Conservation (phyloP, 1,139 yeast genomes). For the Scheffersomyces segobiensis region DNA sequence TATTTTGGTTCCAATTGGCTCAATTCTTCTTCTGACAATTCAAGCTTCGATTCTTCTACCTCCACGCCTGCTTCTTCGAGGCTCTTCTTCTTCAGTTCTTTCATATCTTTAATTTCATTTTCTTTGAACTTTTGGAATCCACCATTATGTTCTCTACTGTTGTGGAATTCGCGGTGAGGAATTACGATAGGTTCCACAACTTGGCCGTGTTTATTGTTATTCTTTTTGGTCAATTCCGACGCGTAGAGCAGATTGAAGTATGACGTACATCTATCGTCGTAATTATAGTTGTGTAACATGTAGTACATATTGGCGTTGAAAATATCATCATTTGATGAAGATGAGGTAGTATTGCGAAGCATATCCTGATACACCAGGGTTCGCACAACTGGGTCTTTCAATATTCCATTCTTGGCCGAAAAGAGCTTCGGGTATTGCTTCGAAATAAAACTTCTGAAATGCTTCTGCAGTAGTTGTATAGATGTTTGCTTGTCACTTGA, state of each 20-base stretch:
- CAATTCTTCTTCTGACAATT: neutral
- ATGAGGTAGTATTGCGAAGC: neutral
- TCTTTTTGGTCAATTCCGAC: neutral
- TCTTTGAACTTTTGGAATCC: neutral
- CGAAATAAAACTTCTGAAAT: neutral
- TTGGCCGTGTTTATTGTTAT: neutral
- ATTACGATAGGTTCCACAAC: neutral
- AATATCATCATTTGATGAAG: neutral
- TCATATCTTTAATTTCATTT: neutral
- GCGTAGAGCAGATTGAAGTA: neutral
- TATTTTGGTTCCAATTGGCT: neutral
- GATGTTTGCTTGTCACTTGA: neutral
- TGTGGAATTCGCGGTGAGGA: neutral
- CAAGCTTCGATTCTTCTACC: neutral
- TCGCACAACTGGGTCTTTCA: neutral
- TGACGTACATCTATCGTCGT: neutral
- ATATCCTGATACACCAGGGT: neutral
- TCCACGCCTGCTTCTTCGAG: neutral
- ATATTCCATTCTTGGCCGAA: neutral
- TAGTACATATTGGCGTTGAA: neutral
- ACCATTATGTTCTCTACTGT: neutral
- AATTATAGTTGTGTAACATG: neutral
- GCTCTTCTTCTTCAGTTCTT: neutral
- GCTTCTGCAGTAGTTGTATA: neutral
- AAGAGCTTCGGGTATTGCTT: neutral